Evolutionary conservation across 345 rosid genomes (phyloP).

Genomic region (Punica granatum): DNA sequence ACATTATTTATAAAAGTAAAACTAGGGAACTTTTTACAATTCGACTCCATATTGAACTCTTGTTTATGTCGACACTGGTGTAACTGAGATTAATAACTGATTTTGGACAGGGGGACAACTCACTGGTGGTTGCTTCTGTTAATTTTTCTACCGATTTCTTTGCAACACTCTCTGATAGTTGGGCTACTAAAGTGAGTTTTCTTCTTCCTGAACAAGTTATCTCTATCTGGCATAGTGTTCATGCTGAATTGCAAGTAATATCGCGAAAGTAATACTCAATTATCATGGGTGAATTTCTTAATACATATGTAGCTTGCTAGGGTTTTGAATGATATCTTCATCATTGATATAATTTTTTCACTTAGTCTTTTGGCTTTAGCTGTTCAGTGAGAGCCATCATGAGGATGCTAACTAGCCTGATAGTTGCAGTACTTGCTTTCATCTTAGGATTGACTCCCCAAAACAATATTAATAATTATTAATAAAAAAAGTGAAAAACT

Average conservation of each 20-base stretch:
- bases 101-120: slow-evolving; percentile 48
- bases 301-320: background rate
- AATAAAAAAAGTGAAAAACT: background rate
- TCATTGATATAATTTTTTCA: background rate
- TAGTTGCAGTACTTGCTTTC: background rate
- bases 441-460: background rate
- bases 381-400: background rate
- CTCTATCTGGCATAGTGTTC: background rate
- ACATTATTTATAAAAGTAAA: background rate
- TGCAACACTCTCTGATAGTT: slow-evolving; percentile 52
- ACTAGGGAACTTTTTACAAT: background rate
- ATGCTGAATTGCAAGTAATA: background rate
- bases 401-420: background rate
- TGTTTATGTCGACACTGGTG: background rate
- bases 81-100: background rate
- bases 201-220: background rate
- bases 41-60: background rate
- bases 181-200: slow-evolving; percentile 53
- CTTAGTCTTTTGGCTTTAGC: background rate
- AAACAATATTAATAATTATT: no score
- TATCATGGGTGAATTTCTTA: background rate
- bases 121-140: slow-evolving; percentile 58
- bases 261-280: background rate
- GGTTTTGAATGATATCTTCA: background rate
- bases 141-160: slow-evolving; percentile 57